Conservation (phyloP, 371 early-diverging fungal genomes). For the Mucor plumbeus region DNA sequence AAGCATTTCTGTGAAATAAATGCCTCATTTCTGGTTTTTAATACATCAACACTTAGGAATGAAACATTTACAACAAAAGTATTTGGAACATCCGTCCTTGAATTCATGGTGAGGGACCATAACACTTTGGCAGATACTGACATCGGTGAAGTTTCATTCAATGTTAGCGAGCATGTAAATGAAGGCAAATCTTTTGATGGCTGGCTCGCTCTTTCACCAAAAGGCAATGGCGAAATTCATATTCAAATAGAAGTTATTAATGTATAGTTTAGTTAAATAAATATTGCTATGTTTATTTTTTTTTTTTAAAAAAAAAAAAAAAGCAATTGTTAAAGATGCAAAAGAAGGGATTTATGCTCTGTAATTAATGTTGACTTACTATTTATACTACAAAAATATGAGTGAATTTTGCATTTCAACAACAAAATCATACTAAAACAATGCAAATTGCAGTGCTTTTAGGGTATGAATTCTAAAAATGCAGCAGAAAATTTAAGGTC, state of each 20-base stretch:
- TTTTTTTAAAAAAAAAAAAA: too few species aligned
- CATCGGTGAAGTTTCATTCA: constrained; percentile 55
- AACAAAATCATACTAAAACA: too few species aligned
- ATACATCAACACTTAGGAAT: constrained; percentile 27
- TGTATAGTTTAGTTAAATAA: background rate
- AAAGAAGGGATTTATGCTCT: too few species aligned
- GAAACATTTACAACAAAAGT: constrained; percentile 32
- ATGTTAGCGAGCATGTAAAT: constrained; percentile 45
- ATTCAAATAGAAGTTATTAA: constrained; percentile 23
- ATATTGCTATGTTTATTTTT: background rate
- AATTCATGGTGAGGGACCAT: constrained; percentile 60
- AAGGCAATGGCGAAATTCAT: constrained; percentile 26
- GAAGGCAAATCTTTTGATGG: constrained; percentile 25
- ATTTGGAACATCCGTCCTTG: constrained; percentile 40
- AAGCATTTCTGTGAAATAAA: background rate
- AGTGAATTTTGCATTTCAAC: too few species aligned
- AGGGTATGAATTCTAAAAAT: too few species aligned
- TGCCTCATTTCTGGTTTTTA: background rate
- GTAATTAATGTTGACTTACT: too few species aligned
- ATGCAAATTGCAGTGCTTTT: too few species aligned
- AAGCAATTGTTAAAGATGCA: too few species aligned
- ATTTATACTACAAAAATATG: too few species aligned
- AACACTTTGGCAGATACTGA: constrained; percentile 62
- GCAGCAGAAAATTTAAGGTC: too few species aligned
- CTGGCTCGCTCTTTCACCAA: constrained; percentile 25